A percentile compares a stretch with the other conserved stretches of the same genome.
Evolutionary conservation across 257 asterid genomes (phyloP).

Genomic region (Leonotis leonurus): DNA sequence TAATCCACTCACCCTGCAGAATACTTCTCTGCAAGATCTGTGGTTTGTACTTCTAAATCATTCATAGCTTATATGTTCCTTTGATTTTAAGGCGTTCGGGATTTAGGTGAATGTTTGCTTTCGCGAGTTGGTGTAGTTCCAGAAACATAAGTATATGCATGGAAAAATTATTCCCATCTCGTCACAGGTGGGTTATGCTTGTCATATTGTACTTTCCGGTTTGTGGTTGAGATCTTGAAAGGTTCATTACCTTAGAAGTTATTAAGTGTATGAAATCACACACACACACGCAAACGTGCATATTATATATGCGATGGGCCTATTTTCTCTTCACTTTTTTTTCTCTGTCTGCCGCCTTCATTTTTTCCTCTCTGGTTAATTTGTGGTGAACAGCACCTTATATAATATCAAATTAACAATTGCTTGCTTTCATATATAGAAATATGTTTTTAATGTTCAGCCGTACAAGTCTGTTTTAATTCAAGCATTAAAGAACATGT

Average conservation of each 20-base stretch:
- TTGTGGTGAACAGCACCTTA: no score
- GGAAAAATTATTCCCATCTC: not conserved
- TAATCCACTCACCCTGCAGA: not conserved
- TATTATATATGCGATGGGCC: no score
- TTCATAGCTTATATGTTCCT: not conserved
- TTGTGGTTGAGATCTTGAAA: not conserved
- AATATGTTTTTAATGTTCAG: no score
- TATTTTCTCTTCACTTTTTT: no score
- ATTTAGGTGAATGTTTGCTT: not conserved
- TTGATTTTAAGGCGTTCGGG: not conserved
- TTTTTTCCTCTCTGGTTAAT: no score
- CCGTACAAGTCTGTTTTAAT: no score
- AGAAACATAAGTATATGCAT: not conserved
- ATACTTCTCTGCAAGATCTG: not conserved
- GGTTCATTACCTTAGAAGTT: not conserved
- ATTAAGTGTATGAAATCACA: no score
- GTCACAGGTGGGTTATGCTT: not conserved
- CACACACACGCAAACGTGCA: no score
- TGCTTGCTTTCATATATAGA: no score
- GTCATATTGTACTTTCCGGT: not conserved
- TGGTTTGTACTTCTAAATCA: not conserved
- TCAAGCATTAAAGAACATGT: no score
- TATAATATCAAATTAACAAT: no score
- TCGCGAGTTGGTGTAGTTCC: not conserved
- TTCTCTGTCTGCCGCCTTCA: no score